A percentile compares a stretch with the other conserved stretches of the same genome.
phyloP scores from a whole-genome alignment of 768 basidiomycete species.

The Antrodiella citrinella region DNA sequence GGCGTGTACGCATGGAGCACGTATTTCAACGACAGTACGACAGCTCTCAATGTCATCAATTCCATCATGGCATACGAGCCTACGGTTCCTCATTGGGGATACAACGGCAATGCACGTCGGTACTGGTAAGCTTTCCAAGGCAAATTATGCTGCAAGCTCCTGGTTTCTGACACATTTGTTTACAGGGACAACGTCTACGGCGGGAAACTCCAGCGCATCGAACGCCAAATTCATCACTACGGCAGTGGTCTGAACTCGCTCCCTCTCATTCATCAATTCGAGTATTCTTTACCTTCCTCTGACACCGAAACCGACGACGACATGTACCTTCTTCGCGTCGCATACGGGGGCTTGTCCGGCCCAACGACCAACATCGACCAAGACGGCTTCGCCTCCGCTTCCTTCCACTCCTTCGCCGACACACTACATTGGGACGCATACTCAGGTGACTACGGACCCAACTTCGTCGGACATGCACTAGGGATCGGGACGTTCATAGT shows the following conservation, averaged over 20 bases:
- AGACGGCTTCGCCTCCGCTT: conserved; percentile 49
- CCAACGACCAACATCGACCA: conserved; percentile 50
- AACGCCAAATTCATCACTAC: conserved; percentile 53
- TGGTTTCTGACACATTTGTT: neutral
- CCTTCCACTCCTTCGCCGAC: conserved; percentile 52
- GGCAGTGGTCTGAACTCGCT: conserved; percentile 49
- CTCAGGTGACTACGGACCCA: conserved; percentile 53
- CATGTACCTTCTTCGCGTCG: conserved; percentile 43
- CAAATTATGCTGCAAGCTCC: neutral
- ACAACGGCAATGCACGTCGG: conserved; percentile 50
- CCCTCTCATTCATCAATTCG: conserved; percentile 42
- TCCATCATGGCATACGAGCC: conserved; percentile 52
- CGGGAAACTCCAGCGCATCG: conserved; percentile 45
- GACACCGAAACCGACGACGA: no score
- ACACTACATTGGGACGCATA: conserved; percentile 51
- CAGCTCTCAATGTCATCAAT: conserved; percentile 43
- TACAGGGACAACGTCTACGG: conserved; percentile 50
- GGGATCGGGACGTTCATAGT: conserved; percentile 37
- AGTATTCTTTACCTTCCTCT: conserved; percentile 35
- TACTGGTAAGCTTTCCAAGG: conserved; percentile 34
- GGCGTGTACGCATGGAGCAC: conserved; percentile 48
- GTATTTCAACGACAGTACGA: conserved; percentile 44
- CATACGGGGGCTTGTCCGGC: conserved; percentile 43
- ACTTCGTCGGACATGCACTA: conserved; percentile 47
- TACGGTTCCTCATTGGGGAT: conserved; percentile 52